Base-by-base conservation (phyloP, 2,329 filamentous ascomycete species). In the Xylaria multiplex region DNA sequence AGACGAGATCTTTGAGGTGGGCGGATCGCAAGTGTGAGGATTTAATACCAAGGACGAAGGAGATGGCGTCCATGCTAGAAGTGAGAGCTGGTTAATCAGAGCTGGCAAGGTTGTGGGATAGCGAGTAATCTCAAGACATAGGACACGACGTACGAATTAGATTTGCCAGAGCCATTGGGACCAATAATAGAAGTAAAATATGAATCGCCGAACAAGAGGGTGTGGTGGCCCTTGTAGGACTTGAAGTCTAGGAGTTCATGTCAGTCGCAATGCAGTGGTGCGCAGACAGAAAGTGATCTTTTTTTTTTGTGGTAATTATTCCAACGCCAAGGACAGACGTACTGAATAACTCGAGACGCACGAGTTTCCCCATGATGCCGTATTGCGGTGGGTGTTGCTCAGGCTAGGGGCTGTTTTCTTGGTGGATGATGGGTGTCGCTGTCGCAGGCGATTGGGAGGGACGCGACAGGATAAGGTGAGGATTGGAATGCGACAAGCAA, bases 171-270 rank as follows among this genome's bases (percentile, higher is more conserved):
- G 84, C 96, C 96, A 94, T 99, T 99, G 78, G 96, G 96, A 6
- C 96, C 96, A 77, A 99, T 98, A 77, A 99, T 97, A 48, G 96
- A 99, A 56, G 96, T 99, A 80, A 99, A 99, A 81, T 97, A 98
- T 2, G 94, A 96, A 82, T 99, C 95, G 76, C 95, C 95, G 75
- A 99, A 97, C 59, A 97, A 88, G 50, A 99, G 88, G 67, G 88
- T 90, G 82, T 99, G 96, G 75, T 97, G 94, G 65, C 94, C 96
- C 80, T 97, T 97, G 84, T 99, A 99, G 74, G 96, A 98, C 83
- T 99, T 99, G 89, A 99, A 99, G 84, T 99, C 68, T 70, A 19
- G 50, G 7, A 50, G 14, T n/a, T 43, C 32, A 42, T 59, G 66
- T 70, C 42, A 70, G 66, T 63, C 50, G 56, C 56, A 35, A 49